Evolutionary conservation across 2,329 filamentous ascomycete genomes (phyloP), one percentile per base, ranked within the genome.

Genomic region (Penicillium concentricum): DNA sequence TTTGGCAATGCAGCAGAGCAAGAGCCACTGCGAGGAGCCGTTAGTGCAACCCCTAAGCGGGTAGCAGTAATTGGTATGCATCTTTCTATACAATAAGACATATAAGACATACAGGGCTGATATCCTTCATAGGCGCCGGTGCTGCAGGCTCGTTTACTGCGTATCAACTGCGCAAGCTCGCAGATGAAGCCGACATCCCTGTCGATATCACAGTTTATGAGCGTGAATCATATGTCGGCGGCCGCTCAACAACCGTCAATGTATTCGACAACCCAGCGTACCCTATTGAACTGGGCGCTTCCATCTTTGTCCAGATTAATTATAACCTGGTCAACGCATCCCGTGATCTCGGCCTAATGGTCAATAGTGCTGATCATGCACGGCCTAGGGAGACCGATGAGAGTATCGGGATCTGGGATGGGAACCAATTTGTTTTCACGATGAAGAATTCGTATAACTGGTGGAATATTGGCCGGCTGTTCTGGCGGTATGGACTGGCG

Each of bases 131-230:
- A 96, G 93, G 94, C 60, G 93, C 93, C 64, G 94, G 94, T 45
- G 88, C 94, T 42, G 93, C 86, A 30, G 94, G 94, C 30, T 86
- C 94, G 5, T 96, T 92, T 2, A 81, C 92, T 3, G 92, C 94
- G 0, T 96, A 94, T 74, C 86, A 93, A 68, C 80, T 99, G 45
- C 82, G 82, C 38, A 84, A 88, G 67, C 92, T 87, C 72, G 88
- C 90, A 22, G 75, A 83, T 4, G 75, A 84, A 56, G 79, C 78
- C 24, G 72, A 81, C n/a, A 73, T 89, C 18, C 77, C 81, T 2
- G 70, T 93, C 57, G 89, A 96, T 63, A 88, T 97, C 66, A 96
- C 92, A 22, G 80, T 99, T 28, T 97, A 93, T 72, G 94, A 99
- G 69, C 88, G 87, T 64, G 86, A 85, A 16, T 73, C 79, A 32